A percentile compares a stretch with the other conserved stretches of the same genome.
Evolutionary conservation across 805 yeast genomes (phyloP).

Genomic region (Ogataea trehalophila): DNA sequence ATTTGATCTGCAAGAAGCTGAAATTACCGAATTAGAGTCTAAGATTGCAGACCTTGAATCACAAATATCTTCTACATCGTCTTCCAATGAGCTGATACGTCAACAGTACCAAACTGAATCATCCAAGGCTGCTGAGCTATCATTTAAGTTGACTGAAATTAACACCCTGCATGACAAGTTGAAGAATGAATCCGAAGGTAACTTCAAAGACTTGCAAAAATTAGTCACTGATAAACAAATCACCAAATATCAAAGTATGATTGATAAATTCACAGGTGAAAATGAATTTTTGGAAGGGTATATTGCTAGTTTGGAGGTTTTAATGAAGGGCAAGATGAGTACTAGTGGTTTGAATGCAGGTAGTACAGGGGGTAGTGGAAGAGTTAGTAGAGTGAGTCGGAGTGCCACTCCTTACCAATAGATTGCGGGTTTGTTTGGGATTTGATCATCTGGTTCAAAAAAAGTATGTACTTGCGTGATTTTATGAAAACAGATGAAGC

Average conservation of each 20-base stretch:
- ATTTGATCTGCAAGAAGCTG: constrained; percentile 6
- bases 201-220: constrained; percentile 27
- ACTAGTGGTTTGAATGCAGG: too few species aligned
- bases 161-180: constrained; percentile 24
- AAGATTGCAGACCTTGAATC: constrained; percentile 9
- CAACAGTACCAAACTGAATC: constrained; percentile 41
- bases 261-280: constrained; percentile 9
- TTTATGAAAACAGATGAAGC: not conserved
- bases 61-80: constrained; percentile 13
- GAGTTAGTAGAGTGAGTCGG: constrained; percentile 16
- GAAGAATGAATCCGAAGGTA: constrained; percentile 30
- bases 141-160: constrained; percentile 24
- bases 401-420: constrained; percentile 22
- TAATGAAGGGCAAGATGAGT: constrained; percentile 19
- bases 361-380: constrained; percentile 3
- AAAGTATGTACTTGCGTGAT: not conserved
- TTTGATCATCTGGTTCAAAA: not conserved
- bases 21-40: constrained; percentile 9
- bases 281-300: constrained; percentile 25
- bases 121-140: constrained; percentile 42
- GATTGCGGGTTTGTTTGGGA: not conserved
- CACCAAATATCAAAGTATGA: constrained; percentile 3
- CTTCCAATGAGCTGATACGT: constrained; percentile 31
- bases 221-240: constrained; percentile 12
- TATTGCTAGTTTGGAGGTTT: constrained; percentile 17